Evolutionary conservation across 805 yeast species (phyloP).

Genomic region (Candida verbasci): DNA sequence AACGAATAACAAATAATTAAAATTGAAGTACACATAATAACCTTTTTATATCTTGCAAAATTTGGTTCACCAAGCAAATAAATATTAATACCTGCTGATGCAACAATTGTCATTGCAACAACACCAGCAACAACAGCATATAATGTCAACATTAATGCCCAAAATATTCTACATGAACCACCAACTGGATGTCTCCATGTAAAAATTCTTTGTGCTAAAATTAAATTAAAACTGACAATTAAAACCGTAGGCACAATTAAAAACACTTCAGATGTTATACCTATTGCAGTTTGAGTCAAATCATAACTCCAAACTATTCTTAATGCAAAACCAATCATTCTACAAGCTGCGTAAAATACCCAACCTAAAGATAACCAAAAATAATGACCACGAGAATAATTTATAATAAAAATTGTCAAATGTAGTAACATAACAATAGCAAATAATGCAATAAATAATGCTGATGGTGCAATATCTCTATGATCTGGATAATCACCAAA

Average conservation of each 20-base stretch:
- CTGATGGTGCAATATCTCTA: conserved; percentile 56
- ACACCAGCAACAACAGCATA: conserved; percentile 54
- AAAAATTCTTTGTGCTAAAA: conserved; percentile 67
- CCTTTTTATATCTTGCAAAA: conserved; percentile 51
- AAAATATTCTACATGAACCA: conserved; percentile 50
- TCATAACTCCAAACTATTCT: conserved; percentile 60
- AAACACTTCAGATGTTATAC: conserved; percentile 55
- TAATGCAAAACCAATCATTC: conserved; percentile 55
- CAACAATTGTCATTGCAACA: conserved; percentile 65
- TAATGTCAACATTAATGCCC: conserved; percentile 44
- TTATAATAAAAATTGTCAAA: conserved; percentile 41
- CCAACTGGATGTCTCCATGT: conserved; percentile 76
- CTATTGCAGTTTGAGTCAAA: conserved; percentile 40
- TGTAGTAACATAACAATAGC: conserved; percentile 46
- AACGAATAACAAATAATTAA: conserved; percentile 44
- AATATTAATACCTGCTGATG: conserved; percentile 56
- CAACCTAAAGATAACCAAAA: conserved; percentile 55
- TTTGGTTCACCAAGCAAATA: conserved; percentile 45
- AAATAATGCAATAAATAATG: conserved; percentile 53
- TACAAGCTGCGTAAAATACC: conserved; percentile 47
- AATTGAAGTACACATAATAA: conserved; percentile 41
- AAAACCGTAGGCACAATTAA: conserved; percentile 55
- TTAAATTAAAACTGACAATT: conserved; percentile 55
- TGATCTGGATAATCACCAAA: conserved; percentile 59
- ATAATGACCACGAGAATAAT: conserved; percentile 53